Percentiles rank a stretch among this genome's conserved stretches.
Evolutionary conservation across 225 moss, liverwort and hornwort genomes (phyloP).

Genomic region (Physcomitrium patens): DNA sequence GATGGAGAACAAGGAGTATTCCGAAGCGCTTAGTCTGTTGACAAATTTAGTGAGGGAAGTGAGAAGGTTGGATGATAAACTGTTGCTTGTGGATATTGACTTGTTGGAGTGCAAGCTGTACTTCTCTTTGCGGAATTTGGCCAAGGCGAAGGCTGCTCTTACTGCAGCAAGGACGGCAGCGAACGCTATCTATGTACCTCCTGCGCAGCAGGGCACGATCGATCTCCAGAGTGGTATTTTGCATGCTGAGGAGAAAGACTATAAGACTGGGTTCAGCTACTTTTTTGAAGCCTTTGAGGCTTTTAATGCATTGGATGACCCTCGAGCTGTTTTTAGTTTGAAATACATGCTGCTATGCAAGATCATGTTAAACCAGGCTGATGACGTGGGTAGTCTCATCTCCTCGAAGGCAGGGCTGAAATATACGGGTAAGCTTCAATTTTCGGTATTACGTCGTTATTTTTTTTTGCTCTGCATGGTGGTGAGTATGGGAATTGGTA

Average conservation of each 20-base stretch:
- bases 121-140: slow-evolving; percentile 86
- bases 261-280: slow-evolving; percentile 95
- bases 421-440: slow-evolving; percentile 64
- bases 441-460: slow-evolving; percentile 17
- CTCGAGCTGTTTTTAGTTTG: slow-evolving; percentile 86
- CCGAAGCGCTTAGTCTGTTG: slow-evolving; percentile 82
- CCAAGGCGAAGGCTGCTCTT: slow-evolving; percentile 93
- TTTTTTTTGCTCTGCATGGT: slow-evolving; percentile 17
- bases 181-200: slow-evolving; percentile 92
- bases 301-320: slow-evolving; percentile 89
- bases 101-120: slow-evolving; percentile 91
- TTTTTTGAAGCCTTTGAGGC: slow-evolving; percentile 98
- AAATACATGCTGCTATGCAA: slow-evolving; percentile 99
- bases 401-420: slow-evolving; percentile 96
- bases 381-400: slow-evolving; percentile 85
- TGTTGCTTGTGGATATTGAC: slow-evolving; percentile 92
- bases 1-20: slow-evolving; percentile 91
- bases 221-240: slow-evolving; percentile 93
- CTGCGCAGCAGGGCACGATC: slow-evolving; percentile 91
- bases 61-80: slow-evolving; percentile 89
- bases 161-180: slow-evolving; percentile 96
- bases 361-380: slow-evolving; percentile 90
- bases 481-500: slow-evolving; percentile 16
- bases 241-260: slow-evolving; percentile 96
- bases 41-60: slow-evolving; percentile 92